A percentile compares a stretch with the other conserved stretches of the same genome.
Conservation (phyloP, 371 early-diverging fungal species). For the Blakeslea trispora region DNA sequence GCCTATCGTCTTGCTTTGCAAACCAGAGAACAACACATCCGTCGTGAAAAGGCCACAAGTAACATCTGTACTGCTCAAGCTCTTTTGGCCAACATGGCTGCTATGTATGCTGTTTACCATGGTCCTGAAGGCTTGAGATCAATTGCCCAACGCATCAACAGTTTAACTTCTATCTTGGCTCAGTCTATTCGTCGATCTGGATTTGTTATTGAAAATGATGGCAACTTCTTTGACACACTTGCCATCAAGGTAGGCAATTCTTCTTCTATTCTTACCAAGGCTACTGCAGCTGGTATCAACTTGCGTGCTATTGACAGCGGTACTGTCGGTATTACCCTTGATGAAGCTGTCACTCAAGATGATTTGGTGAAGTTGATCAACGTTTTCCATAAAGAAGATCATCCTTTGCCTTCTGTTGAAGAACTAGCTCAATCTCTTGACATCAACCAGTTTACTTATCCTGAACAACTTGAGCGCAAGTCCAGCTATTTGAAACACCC, state of each 20-base stretch:
- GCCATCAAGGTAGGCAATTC: slow-evolving; percentile 71
- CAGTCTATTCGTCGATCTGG: slow-evolving; percentile 71
- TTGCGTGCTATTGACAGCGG: slow-evolving; percentile 76
- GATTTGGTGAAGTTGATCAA: slow-evolving; percentile 79
- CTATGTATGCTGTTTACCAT: slow-evolving; percentile 97
- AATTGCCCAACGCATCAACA: slow-evolving; percentile 92
- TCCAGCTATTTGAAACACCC: slow-evolving; percentile 81
- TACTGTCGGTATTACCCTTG: slow-evolving; percentile 84
- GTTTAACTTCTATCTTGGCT: slow-evolving; percentile 84
- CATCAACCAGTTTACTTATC: slow-evolving; percentile 53
- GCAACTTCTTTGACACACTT: slow-evolving; percentile 91
- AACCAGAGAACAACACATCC: slow-evolving; percentile 98
- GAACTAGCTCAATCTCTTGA: slow-evolving; percentile 45
- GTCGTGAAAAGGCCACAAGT: slow-evolving; percentile 96
- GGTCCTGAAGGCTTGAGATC: slow-evolving; percentile 89
- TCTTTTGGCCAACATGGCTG: slow-evolving; percentile 90
- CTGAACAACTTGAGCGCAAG: slow-evolving; percentile 71
- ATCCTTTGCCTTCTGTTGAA: slow-evolving; percentile 49
- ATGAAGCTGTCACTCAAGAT: slow-evolving; percentile 84
- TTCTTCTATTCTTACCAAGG: slow-evolving; percentile 68
- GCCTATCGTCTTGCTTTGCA: slow-evolving; percentile 96
- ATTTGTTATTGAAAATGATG: slow-evolving; percentile 75
- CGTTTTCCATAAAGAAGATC: slow-evolving; percentile 66
- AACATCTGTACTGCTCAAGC: slow-evolving; percentile 98
- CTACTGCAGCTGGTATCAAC: slow-evolving; percentile 82